phyloP scores from a whole-genome alignment of 495 filamentous ascomycete genomes.

The Aspergillus coremiiformis region DNA sequence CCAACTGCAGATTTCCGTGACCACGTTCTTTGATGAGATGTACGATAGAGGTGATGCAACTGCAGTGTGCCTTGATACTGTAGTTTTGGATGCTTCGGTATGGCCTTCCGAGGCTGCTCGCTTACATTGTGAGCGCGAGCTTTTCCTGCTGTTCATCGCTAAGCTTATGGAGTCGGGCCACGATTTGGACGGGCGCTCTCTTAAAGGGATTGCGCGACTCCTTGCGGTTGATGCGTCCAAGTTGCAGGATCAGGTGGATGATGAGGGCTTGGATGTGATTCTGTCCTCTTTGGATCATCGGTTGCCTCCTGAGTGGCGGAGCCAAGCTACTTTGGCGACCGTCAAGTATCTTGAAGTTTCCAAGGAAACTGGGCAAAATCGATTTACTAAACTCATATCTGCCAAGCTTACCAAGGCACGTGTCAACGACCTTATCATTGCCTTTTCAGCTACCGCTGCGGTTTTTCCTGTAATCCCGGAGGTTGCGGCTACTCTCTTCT shows the following conservation, averaged over 20 bases:
- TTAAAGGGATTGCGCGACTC: conserved; percentile 56
- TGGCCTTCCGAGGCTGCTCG: conserved; percentile 50
- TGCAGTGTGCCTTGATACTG: conserved; percentile 49
- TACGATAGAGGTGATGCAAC: conserved; percentile 55
- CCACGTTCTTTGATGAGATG: conserved; percentile 49
- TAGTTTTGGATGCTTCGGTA: conserved; percentile 47
- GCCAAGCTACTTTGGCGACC: conserved; percentile 66
- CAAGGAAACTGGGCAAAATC: conserved; percentile 55
- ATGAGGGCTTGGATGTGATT: conserved; percentile 72
- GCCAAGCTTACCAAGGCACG: conserved; percentile 44
- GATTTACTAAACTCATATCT: conserved; percentile 61
- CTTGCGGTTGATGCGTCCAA: conserved; percentile 51
- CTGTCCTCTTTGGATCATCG: conserved; percentile 71
- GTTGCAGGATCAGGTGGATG: conserved; percentile 62
- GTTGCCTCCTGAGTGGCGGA: conserved; percentile 55
- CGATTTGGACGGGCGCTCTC: conserved; percentile 50
- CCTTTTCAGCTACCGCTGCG: conserved; percentile 79
- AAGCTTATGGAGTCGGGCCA: conserved; percentile 57
- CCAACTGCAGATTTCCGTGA: conserved; percentile 42
- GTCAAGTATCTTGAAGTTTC: conserved; percentile 74
- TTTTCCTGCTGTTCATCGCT: conserved; percentile 60
- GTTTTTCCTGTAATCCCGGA: conserved; percentile 78
- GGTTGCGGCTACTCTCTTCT: conserved; percentile 64
- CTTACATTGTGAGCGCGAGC: conserved; percentile 46
- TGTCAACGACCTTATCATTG: conserved; percentile 57